These are phyloP conservation scores for Starmerella bombi DNA, from an alignment of 805 yeast genomes.

Conservation along the genomic window DNA sequence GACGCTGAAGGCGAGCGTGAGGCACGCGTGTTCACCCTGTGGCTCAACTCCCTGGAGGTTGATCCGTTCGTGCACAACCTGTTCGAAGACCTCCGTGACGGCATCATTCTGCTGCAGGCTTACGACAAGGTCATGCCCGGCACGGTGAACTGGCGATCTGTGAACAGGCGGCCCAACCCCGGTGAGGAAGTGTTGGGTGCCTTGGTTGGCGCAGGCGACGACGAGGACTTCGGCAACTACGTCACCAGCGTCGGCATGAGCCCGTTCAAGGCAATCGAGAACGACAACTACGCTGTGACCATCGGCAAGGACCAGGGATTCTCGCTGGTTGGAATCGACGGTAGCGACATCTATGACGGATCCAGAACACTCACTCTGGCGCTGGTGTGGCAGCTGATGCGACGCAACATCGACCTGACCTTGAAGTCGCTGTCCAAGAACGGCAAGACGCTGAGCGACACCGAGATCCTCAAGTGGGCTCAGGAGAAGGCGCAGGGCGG, in stretches of 20 bases:
- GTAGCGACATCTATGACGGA: constrained; percentile 93
- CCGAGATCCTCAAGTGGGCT: constrained; percentile 89
- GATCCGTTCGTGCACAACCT: constrained; percentile 85
- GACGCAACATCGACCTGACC: constrained; percentile 83
- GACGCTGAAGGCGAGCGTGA: constrained; percentile 99
- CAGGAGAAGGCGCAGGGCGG: constrained; percentile 57
- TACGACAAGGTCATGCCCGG: constrained; percentile 95
- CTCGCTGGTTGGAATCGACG: constrained; percentile 94
- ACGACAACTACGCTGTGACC: constrained; percentile 96
- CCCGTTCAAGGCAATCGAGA: constrained; percentile 90
- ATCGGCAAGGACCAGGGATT: constrained; percentile 85
- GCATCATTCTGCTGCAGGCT: constrained; percentile 77
- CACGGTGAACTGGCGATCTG: constrained; percentile 59
- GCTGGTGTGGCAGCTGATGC: constrained; percentile 96
- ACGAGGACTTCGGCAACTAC: constrained; percentile 17
- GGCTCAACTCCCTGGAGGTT: constrained; percentile 94
- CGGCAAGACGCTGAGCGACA: constrained; percentile 66
- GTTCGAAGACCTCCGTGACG: constrained; percentile 92
- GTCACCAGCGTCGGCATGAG: constrained; percentile 32
- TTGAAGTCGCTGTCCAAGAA: constrained; percentile 55
- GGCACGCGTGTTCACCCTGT: constrained; percentile 93
- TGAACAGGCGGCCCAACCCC: constrained; percentile 68
- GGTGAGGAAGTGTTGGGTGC: constrained; percentile 41
- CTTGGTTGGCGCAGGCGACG: constrained; percentile 18
- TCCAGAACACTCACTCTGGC: constrained; percentile 78